phyloP scores from a whole-genome alignment of 176 grass and related monocot species.

The Otatea glauca region DNA sequence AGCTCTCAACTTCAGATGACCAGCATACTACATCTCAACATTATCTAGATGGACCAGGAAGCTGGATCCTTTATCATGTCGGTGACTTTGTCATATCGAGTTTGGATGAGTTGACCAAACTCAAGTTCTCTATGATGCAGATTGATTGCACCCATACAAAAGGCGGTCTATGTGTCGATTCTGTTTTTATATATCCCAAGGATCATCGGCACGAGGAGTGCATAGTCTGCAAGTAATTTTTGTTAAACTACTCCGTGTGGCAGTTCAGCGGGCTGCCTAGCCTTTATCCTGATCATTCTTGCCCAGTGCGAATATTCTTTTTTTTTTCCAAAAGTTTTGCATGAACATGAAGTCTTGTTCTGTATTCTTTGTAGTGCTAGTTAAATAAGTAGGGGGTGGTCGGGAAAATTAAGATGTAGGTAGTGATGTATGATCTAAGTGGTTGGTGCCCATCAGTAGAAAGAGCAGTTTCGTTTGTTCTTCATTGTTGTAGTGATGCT shows the following conservation, averaged over 20 bases:
- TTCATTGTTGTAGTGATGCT: neutral
- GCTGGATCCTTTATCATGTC: slow-evolving; percentile 73
- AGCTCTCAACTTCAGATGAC: slow-evolving; percentile 70
- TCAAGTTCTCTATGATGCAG: slow-evolving; percentile 86
- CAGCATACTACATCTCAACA: slow-evolving; percentile 53
- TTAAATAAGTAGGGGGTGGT: neutral
- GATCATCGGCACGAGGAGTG: slow-evolving; percentile 39
- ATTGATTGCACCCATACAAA: slow-evolving; percentile 93
- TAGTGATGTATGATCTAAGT: slow-evolving; percentile 15
- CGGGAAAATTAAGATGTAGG: neutral
- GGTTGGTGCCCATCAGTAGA: neutral
- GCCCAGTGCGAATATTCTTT: slow-evolving; percentile 37
- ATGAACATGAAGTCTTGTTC: neutral
- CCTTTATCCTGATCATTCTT: neutral
- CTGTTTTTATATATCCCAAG: slow-evolving; percentile 66
- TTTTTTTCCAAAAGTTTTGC: slow-evolving; percentile 6
- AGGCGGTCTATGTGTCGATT: slow-evolving; percentile 77
- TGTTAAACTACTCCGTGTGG: slow-evolving; percentile 12
- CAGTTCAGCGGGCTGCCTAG: neutral
- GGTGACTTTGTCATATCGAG: slow-evolving; percentile 61
- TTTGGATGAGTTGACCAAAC: slow-evolving; percentile 52
- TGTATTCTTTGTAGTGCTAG: slow-evolving; percentile 37
- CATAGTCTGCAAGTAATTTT: slow-evolving; percentile 46
- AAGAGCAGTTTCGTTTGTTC: slow-evolving; percentile 25
- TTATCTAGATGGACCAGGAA: slow-evolving; percentile 51